These are phyloP conservation scores for Cladorrhinum sp. DNA, from an alignment of 2,329 filamentous ascomycete genomes.

Conservation along the genomic window DNA sequence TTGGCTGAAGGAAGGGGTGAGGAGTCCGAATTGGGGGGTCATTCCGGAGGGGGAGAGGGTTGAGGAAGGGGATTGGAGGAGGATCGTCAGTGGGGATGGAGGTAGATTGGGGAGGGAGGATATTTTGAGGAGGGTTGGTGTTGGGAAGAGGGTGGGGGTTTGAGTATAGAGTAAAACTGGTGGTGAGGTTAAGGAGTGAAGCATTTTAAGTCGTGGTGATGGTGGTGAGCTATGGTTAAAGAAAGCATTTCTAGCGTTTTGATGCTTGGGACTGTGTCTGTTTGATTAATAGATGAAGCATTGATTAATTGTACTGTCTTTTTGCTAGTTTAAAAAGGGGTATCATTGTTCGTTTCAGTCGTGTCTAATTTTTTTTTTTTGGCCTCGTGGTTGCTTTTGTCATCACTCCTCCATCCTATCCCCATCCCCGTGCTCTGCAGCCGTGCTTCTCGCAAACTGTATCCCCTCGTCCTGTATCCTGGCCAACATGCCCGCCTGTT, in stretches of 20 bases:
- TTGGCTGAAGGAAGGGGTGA: conserved; percentile 68
- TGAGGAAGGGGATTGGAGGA: conserved; percentile 63
- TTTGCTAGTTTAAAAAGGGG: neutral
- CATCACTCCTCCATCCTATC: conserved; percentile 29
- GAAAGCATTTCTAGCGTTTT: no score
- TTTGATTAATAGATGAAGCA: no score
- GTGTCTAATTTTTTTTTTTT: conserved; percentile 13
- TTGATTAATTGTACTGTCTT: no score
- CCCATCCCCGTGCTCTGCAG: conserved; percentile 27
- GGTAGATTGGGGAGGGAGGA: conserved; percentile 61
- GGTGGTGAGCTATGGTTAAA: no score
- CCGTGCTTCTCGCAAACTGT: conserved; percentile 34
- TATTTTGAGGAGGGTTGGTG: conserved; percentile 55
- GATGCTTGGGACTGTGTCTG: no score
- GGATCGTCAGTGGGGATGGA: conserved; percentile 34
- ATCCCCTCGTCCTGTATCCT: conserved; percentile 51
- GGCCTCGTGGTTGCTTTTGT: no score
- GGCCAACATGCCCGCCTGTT: conserved; percentile 58
- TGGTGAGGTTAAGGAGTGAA: no score
- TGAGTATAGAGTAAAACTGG: no score
- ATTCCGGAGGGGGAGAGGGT: conserved; percentile 60
- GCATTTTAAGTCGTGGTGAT: no score
- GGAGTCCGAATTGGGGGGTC: conserved; percentile 77
- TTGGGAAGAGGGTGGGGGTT: conserved; percentile 5
- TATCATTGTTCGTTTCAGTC: neutral